A percentile compares a stretch with the other conserved stretches of the same genome.
Conservation (phyloP, 352 stramenopile genomes). For the Peronospora tabacina region DNA sequence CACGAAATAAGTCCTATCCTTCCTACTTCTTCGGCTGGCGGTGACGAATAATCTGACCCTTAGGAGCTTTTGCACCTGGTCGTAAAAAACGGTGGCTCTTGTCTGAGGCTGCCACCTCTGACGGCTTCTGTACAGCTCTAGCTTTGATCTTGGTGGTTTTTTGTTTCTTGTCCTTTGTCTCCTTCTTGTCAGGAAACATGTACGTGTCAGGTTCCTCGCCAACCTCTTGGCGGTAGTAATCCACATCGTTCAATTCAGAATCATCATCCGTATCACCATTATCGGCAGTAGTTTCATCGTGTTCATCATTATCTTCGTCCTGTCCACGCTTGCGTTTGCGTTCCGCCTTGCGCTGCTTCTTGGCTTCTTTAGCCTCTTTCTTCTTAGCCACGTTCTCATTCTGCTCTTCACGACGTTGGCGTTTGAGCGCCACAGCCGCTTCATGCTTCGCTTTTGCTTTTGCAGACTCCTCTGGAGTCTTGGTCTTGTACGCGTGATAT, state of each 20-base stretch:
- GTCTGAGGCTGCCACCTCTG: slow-evolving; percentile 57
- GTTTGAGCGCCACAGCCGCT: slow-evolving; percentile 59
- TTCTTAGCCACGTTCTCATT: slow-evolving; percentile 87
- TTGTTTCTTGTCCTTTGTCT: slow-evolving; percentile 38
- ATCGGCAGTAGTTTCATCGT: slow-evolving; percentile 35
- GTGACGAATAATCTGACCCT: slow-evolving; percentile 54
- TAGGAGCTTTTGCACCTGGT: slow-evolving; percentile 30
- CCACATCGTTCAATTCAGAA: slow-evolving; percentile 62
- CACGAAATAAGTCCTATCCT: background rate
- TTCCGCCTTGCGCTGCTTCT: slow-evolving; percentile 67
- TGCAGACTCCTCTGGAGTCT: slow-evolving; percentile 78
- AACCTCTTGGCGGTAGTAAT: slow-evolving; percentile 81
- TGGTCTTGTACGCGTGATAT: slow-evolving; percentile 92
- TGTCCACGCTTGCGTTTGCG: slow-evolving; percentile 46
- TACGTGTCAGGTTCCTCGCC: slow-evolving; percentile 73
- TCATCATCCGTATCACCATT: slow-evolving; percentile 34
- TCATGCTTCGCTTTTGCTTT: slow-evolving; percentile 78
- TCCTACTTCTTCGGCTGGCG: slow-evolving; percentile 39
- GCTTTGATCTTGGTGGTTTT: slow-evolving; percentile 21
- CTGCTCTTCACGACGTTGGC: slow-evolving; percentile 83
- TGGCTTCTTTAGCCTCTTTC: slow-evolving; percentile 65
- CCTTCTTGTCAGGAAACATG: slow-evolving; percentile 59
- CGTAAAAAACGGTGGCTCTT: slow-evolving; percentile 53
- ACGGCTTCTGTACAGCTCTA: slow-evolving; percentile 33
- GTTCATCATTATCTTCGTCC: slow-evolving; percentile 41